Conservation (phyloP, 2,329 filamentous ascomycete species). For the Fragosphaeria purpurea region DNA sequence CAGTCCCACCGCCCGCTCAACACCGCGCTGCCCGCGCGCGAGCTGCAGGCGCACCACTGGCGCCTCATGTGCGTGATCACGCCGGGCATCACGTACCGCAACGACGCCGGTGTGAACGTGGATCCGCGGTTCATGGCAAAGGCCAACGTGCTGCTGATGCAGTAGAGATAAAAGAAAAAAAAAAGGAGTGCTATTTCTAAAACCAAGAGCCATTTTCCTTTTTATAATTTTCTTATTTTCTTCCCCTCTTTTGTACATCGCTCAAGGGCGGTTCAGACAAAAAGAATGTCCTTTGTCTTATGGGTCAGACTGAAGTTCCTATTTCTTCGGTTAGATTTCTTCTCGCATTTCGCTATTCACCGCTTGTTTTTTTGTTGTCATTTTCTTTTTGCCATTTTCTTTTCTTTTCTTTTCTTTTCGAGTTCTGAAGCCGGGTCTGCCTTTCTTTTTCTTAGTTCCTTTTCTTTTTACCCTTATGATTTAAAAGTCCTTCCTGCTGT, state of each 20-base stretch:
- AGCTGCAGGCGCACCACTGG: slow-evolving; percentile 40
- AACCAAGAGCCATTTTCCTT: not conserved
- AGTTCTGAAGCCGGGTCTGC: not conserved
- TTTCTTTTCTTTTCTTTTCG: not conserved
- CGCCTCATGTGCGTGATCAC: slow-evolving; percentile 45
- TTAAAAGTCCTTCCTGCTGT: too few relatives aligned
- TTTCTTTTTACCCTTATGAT: too few relatives aligned
- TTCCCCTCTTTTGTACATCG: not conserved
- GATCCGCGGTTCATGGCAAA: slow-evolving; percentile 33
- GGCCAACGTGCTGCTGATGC: slow-evolving; percentile 40
- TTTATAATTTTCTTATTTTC: not conserved
- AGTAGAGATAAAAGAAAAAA: slow-evolving; percentile 1
- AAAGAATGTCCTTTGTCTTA: too few relatives aligned
- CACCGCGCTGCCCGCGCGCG: slow-evolving; percentile 27
- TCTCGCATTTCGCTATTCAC: not conserved
- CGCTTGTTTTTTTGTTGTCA: not conserved
- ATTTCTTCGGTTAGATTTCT: not conserved
- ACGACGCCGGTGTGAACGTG: slow-evolving; percentile 37
- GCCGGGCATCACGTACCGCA: slow-evolving; percentile 43
- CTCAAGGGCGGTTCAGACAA: too few relatives aligned
- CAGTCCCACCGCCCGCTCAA: slow-evolving; percentile 38
- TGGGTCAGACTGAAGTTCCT: not conserved
- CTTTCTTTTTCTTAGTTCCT: not conserved
- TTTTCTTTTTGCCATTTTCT: not conserved
- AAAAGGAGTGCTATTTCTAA: too few relatives aligned